Percentiles rank a stretch among this genome's conserved stretches.
These are phyloP conservation scores for Capsicum pubescens DNA, from an alignment of 257 asterid genomes.

Conservation along the genomic window DNA sequence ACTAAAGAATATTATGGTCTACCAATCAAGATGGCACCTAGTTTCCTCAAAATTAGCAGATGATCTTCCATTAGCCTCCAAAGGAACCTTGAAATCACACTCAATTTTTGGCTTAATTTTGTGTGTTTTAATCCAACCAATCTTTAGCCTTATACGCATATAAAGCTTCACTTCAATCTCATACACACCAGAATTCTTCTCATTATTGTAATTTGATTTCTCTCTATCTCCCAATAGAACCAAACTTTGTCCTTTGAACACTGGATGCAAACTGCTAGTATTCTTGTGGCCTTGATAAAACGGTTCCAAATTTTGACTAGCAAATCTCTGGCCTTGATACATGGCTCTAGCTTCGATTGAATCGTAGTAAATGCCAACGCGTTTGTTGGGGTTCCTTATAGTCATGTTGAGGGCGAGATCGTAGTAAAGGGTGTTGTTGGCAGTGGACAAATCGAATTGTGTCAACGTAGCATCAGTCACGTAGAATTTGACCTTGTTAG, in stretches of 20 bases:
- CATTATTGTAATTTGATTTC: conserved; percentile 44
- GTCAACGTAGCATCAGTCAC: conserved; percentile 61
- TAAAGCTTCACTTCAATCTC: conserved; percentile 61
- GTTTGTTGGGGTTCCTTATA: conserved; percentile 79
- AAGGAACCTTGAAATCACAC: conserved; percentile 68
- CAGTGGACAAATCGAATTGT: conserved; percentile 50
- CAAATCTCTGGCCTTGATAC: conserved; percentile 65
- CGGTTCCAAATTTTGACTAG: conserved; percentile 40
- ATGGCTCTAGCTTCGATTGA: conserved; percentile 65
- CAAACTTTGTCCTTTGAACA: conserved; percentile 49
- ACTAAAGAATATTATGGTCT: conserved; percentile 27
- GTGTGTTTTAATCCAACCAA: conserved; percentile 49
- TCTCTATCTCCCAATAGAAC: conserved; percentile 46
- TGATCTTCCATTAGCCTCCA: conserved; percentile 52
- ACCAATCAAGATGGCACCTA: conserved; percentile 75
- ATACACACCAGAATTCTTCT: conserved; percentile 43
- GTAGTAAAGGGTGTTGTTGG: conserved; percentile 63
- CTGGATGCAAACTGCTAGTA: conserved; percentile 44
- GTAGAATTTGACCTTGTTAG: conserved; percentile 64
- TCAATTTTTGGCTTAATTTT: conserved; percentile 71
- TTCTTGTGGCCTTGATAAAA: conserved; percentile 70
- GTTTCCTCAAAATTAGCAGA: conserved; percentile 44
- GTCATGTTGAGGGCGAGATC: conserved; percentile 71
- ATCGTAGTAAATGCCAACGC: conserved; percentile 85
- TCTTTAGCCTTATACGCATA: conserved; percentile 53